Percentiles rank a stretch among this genome's conserved stretches.
Conservation (phyloP, 1,284 basidiomycete species). For the Xerocomus amazonicus region DNA sequence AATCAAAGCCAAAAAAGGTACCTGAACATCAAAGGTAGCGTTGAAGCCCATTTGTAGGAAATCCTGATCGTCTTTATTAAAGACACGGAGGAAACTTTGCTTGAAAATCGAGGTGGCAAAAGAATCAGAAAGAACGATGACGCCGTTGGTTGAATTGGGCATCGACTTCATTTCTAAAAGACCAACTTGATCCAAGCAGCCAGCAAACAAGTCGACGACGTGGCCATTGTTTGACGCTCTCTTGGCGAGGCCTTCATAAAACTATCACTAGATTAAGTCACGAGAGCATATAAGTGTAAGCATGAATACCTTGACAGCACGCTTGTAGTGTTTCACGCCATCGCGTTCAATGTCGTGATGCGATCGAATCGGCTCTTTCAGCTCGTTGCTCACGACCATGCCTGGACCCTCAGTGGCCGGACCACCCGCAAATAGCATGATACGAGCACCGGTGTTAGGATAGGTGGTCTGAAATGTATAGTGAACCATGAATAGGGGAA, state of each 20-base stretch:
- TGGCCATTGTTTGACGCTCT: constrained; percentile 94
- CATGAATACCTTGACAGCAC: constrained; percentile 78
- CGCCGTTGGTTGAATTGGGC: constrained; percentile 93
- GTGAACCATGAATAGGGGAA: constrained; percentile 1
- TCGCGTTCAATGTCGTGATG: constrained; percentile 99
- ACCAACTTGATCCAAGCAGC: constrained; percentile 97
- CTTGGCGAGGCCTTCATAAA: constrained; percentile 95
- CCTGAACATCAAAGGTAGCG: constrained; percentile 97
- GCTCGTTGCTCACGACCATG: constrained; percentile 93
- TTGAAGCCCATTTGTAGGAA: constrained; percentile 98
- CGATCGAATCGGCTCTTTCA: constrained; percentile 96
- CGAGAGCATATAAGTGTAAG: background rate
- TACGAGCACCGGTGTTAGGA: constrained; percentile 92
- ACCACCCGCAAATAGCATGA: constrained; percentile 97
- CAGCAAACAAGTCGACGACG: constrained; percentile 93
- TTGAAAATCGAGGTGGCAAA: constrained; percentile 99
- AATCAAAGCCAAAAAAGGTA: constrained; percentile 32
- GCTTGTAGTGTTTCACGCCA: constrained; percentile 96
- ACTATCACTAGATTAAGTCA: constrained; percentile 45
- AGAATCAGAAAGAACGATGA: constrained; percentile 94
- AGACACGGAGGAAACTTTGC: constrained; percentile 92
- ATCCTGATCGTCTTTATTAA: constrained; percentile 93
- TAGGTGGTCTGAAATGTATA: constrained; percentile 66
- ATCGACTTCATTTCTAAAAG: constrained; percentile 97
- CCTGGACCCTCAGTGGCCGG: constrained; percentile 98